Base-by-base conservation (phyloP, 139 green algal genomes). In the Trebouxia sp. region DNA sequence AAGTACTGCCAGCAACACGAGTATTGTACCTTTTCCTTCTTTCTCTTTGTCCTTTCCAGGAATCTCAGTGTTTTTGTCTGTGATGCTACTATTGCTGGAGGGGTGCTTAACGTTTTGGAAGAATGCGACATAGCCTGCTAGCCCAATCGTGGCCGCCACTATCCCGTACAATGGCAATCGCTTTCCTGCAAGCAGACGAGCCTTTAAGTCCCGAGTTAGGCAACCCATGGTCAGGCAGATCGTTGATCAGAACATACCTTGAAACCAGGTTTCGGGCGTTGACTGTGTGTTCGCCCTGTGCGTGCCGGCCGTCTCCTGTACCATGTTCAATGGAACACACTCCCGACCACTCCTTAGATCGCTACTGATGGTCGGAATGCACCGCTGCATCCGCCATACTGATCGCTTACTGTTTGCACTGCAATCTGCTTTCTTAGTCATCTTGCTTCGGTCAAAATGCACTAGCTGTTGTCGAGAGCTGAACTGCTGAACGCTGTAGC, bases 191-290 rank as follows among this genome's bases (percentile, higher is more conserved):
- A 9, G 28, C 8, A 22, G 12, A 43, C 5, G 28, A 8, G 26
- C 35, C 17, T 35, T 1, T 9, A 66, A 7, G 6, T 1, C 37
- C 17, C 37, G 55, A 6, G 11, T 12, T 14, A n/a, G 17, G 7
- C 8, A 35, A 39, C n/a, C 26, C 26, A 14, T 5, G 2, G 5
- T 38, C n/a, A 30, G 26, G 62, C 32, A 30, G 12, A 8, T 72
- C 26, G 4, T 12, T 24, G 12, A 42, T 24, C 35, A 72, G 47
- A 20, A 35, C 32, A 70, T 72, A 22, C 62, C 62, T 72, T 72
- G 62, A 45, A 72, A 72, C 62, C 62, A 72, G 62, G 62, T 72
- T 45, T 35, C 62, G 35, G 62, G 32, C 37, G 62, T 72, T 30
- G 62, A 72, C 15, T 35, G n/a, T 72, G 62, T 72, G 20, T 72